A percentile compares a stretch with the other conserved stretches of the same genome.
Evolutionary conservation across 768 basidiomycete genomes (phyloP).

Genomic region (Coprinopsis sp.): DNA sequence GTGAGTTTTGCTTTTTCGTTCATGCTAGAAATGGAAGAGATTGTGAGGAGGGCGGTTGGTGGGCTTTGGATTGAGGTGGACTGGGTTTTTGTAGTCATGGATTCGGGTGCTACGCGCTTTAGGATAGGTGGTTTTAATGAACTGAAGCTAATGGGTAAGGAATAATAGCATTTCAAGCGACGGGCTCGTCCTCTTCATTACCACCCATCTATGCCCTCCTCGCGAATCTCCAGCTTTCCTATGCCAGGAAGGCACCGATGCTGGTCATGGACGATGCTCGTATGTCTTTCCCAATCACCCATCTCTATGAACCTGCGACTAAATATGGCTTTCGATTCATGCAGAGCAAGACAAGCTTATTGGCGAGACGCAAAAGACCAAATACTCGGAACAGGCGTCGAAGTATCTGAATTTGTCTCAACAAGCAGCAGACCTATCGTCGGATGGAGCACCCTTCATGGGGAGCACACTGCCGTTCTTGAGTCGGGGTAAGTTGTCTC

Average conservation of each 20-base stretch:
- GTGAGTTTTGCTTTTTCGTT: slow-evolving; percentile 35
- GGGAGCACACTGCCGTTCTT: slow-evolving; percentile 56
- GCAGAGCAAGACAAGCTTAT: slow-evolving; percentile 63
- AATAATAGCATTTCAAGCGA: slow-evolving; percentile 46
- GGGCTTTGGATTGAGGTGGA: no score
- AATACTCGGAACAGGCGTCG: slow-evolving; percentile 66
- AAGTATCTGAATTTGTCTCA: slow-evolving; percentile 49
- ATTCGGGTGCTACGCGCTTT: no score
- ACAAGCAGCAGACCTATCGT: slow-evolving; percentile 38
- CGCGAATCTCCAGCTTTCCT: slow-evolving; percentile 79
- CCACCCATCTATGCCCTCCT: slow-evolving; percentile 77
- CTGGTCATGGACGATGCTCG: slow-evolving; percentile 66
- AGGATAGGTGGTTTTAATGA: no score
- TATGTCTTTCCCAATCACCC: slow-evolving; percentile 33
- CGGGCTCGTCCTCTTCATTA: slow-evolving; percentile 45
- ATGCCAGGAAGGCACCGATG: slow-evolving; percentile 83
- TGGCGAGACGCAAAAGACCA: slow-evolving; percentile 58
- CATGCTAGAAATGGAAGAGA: no score
- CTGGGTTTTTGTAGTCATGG: no score
- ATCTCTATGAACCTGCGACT: background rate
- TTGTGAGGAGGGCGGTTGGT: no score
- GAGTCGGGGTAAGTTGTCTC: slow-evolving; percentile 52
- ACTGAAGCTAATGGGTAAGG: slow-evolving; percentile 11
- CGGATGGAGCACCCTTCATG: slow-evolving; percentile 48
- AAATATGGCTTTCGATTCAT: background rate